These are phyloP conservation scores for Cadophora sp. DNA, from an alignment of 2,329 filamentous ascomycete genomes.

Conservation along the genomic window DNA sequence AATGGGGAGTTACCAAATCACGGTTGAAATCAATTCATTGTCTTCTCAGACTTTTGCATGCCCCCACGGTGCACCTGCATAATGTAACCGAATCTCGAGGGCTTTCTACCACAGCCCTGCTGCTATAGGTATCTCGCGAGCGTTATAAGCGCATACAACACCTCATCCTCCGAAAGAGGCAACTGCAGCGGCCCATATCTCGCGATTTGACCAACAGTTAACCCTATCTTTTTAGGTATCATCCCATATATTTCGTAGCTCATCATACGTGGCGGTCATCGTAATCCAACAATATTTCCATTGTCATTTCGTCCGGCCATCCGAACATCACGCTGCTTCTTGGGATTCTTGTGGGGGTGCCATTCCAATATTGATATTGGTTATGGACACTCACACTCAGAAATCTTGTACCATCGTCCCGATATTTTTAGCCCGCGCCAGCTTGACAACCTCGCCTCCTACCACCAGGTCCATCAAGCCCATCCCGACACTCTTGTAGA, in stretches of 20 bases:
- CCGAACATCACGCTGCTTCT: not conserved
- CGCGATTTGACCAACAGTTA: not conserved
- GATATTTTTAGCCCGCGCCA: conserved; percentile 61
- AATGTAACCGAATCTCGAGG: not conserved
- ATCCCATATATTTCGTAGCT: not conserved
- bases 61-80: not conserved
- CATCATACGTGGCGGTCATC: not conserved
- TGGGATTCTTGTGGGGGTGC: not conserved
- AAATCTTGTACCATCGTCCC: conserved; percentile 62
- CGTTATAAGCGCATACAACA: not conserved
- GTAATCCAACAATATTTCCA: not conserved
- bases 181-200: not conserved
- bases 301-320: not conserved
- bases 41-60: not conserved
- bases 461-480: conserved; percentile 72
- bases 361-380: not conserved
- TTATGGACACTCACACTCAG: conserved; percentile 39
- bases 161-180: not conserved
- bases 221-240: not conserved
- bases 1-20: conserved; percentile 7
- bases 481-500: conserved; percentile 73
- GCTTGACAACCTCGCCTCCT: conserved; percentile 61
- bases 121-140: not conserved
- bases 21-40: not conserved
- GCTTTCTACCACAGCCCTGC: not conserved